Conservation (phyloP, 2,329 filamentous ascomycete species). For the Orbilia brochopaga region DNA sequence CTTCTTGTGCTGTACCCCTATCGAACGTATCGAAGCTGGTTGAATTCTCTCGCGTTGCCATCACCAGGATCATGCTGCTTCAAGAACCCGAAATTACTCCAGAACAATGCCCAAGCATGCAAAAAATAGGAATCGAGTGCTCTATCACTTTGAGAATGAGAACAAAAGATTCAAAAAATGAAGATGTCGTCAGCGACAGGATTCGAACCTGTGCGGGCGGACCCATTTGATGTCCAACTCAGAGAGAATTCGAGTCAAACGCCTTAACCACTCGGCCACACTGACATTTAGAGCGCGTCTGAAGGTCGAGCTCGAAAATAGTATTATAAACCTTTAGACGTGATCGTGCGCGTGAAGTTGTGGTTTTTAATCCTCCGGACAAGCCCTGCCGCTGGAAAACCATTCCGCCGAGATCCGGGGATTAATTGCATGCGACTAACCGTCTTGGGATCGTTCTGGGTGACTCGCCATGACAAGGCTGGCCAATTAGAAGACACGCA, state of each 20-base stretch:
- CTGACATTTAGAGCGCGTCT: slow-evolving; percentile 36
- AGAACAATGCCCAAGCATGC: no score
- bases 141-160: no score
- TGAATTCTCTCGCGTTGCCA: no score
- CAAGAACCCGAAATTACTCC: no score
- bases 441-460: background rate
- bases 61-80: no score
- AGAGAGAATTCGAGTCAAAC: slow-evolving; percentile 51
- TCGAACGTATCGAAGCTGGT: no score
- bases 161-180: slow-evolving; percentile 26
- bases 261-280: slow-evolving; percentile 51
- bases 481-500: slow-evolving; percentile 13
- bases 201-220: slow-evolving; percentile 51
- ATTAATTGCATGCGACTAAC: background rate
- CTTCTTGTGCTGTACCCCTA: no score
- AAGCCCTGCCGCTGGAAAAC: background rate
- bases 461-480: background rate
- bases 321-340: slow-evolving; percentile 6
- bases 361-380: background rate
- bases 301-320: slow-evolving; percentile 2
- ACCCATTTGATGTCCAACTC: slow-evolving; percentile 51
- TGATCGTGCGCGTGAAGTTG: background rate
- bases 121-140: no score
- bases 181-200: slow-evolving; percentile 50
- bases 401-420: slow-evolving; percentile 2